Base-by-base conservation (phyloP, 371 early-diverging fungal genomes). In the Gilbertella persicaria region DNA sequence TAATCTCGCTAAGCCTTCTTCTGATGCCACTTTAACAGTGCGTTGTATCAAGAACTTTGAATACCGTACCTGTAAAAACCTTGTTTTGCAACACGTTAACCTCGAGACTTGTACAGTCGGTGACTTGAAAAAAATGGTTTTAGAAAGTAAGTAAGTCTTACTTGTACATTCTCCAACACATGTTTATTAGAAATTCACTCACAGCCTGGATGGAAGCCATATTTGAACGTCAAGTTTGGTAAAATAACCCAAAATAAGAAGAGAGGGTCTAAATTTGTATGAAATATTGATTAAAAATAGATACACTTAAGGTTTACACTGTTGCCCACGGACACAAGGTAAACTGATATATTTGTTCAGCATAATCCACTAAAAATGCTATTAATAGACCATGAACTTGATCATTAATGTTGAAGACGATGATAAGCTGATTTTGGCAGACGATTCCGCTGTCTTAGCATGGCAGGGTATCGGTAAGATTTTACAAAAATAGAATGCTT, bases 31-130 rank as follows among this genome's bases (percentile, higher is more conserved):
- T 0, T 50, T 95, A n/a, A 95, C 96, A 9, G 74, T 96, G 46
- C 82, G 96, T 4, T 73, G 92, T 45, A 93, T 96, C 65, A 92
- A 91, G 65, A 90, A 85, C 30, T 94, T 96, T 64, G 94, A 93
- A 62, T 95, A 90, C 75, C 83, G 94, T 47, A 92, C 92, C 0
- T 78, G 85, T 67, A 91, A 89, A 60, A 94, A 90, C 68, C 65
- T 93, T 49, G 76, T 96, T 28, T 71, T 96, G 25, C 83, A 82
- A 46, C 78, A 90, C 41, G 58, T 90, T 19, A 83, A 93, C 50
- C 73, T 87, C 33, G 80, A 81, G 14, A 54, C 69, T 10, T 85
- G 83, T 25, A 93, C 92, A 0, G 82, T 87, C 16, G 84, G 73
- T 4, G 81, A 90, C 33, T 76, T 95, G 50, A 86, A 85, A 60